Percentiles rank a stretch among this genome's conserved stretches.
phyloP scores from a whole-genome alignment of 768 basidiomycete genomes.

The Auricularia sp. region DNA sequence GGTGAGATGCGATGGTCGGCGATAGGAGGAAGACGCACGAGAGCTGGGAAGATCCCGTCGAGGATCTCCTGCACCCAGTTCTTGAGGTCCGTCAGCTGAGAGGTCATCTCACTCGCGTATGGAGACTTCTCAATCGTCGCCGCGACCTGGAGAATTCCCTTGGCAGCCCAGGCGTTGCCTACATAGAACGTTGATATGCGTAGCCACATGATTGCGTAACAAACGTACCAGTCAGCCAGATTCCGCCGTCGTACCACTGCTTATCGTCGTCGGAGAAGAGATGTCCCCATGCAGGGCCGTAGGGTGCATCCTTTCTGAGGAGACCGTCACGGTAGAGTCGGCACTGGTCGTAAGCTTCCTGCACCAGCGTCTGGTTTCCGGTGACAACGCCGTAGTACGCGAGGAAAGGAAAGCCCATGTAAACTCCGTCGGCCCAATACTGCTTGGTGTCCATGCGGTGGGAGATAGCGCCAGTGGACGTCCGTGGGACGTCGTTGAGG shows the following conservation, averaged over 20 bases:
- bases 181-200: background rate
- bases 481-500: conserved; percentile 20
- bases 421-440: conserved; percentile 31
- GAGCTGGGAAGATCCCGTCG: conserved; percentile 16
- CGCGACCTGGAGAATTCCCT: conserved; percentile 31
- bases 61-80: conserved; percentile 29
- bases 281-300: conserved; percentile 29
- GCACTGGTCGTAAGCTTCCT: conserved; percentile 32
- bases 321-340: conserved; percentile 31
- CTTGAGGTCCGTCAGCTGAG: conserved; percentile 22
- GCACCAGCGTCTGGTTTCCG: conserved; percentile 28
- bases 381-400: conserved; percentile 31
- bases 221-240: conserved; percentile 28
- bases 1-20: background rate
- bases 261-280: conserved; percentile 20
- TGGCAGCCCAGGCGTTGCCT: conserved; percentile 33
- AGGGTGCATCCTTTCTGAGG: conserved; percentile 16
- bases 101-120: conserved; percentile 19
- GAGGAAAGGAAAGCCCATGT: conserved; percentile 37
- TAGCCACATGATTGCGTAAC: background rate
- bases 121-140: conserved; percentile 28
- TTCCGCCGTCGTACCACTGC: conserved; percentile 16
- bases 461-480: conserved; percentile 31
- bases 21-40: conserved; percentile 15
- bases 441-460: conserved; percentile 27